Conservation (phyloP, 768 basidiomycete genomes). For the Suillus americanus region DNA sequence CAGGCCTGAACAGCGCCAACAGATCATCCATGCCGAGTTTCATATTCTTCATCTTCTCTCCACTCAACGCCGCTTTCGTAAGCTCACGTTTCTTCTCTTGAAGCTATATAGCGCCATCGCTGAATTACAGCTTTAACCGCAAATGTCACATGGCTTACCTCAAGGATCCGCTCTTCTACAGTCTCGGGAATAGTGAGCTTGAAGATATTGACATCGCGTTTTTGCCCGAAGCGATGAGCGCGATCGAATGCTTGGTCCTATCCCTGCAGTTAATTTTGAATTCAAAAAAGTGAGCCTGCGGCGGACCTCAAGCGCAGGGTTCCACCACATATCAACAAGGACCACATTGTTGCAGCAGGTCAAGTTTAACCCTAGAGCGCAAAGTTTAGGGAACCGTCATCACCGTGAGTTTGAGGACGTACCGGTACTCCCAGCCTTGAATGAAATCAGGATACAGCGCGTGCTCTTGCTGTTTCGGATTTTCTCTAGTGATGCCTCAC, state of each 20-base stretch:
- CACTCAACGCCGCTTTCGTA: constrained; percentile 80
- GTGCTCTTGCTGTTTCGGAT: constrained; percentile 62
- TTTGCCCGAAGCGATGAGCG: constrained; percentile 89
- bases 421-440: constrained; percentile 97
- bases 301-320: constrained; percentile 78
- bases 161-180: constrained; percentile 84
- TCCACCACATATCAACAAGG: constrained; percentile 94
- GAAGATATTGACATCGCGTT: constrained; percentile 80
- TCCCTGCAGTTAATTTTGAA: constrained; percentile 18
- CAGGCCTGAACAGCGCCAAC: constrained; percentile 71
- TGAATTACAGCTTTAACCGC: not conserved
- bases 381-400: not conserved
- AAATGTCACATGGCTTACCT: constrained; percentile 37
- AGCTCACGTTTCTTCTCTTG: constrained; percentile 91
- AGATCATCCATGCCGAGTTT: constrained; percentile 85
- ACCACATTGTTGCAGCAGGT: constrained; percentile 95
- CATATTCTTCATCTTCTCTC: constrained; percentile 84
- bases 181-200: constrained; percentile 86
- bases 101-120: constrained; percentile 42
- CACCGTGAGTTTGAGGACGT: constrained; percentile 16
- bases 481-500: constrained; percentile 70
- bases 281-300: not conserved
- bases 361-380: constrained; percentile 71
- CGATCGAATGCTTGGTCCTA: constrained; percentile 94
- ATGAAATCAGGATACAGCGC: constrained; percentile 88